A percentile compares a stretch with the other conserved stretches of the same genome.
phyloP scores from a whole-genome alignment of 768 basidiomycete species.

The Pisolithus sp. region DNA sequence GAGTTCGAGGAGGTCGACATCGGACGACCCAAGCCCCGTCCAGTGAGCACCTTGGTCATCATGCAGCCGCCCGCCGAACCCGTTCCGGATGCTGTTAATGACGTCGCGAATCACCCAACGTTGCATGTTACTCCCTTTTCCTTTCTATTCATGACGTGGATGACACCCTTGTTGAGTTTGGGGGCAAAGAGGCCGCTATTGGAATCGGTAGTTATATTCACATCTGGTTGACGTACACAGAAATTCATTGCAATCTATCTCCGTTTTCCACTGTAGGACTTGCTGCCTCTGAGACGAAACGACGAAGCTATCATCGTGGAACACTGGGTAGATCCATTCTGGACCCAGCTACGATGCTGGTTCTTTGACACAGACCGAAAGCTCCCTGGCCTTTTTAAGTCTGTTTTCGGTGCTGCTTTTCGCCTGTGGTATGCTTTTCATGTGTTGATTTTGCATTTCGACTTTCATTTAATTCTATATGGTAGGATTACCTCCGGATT shows the following conservation, averaged over 20 bases:
- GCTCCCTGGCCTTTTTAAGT: conserved; percentile 12
- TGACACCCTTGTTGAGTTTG: conserved; percentile 9
- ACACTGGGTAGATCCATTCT: conserved; percentile 19
- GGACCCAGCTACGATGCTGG: conserved; percentile 15
- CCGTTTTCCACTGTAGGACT: conserved; percentile 13
- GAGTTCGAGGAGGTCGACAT: background rate
- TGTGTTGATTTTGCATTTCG: background rate
- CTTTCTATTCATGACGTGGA: conserved; percentile 14
- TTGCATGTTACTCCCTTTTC: conserved; percentile 5
- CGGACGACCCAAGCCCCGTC: background rate
- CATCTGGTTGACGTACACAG: conserved; percentile 17
- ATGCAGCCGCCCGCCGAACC: conserved; percentile 19
- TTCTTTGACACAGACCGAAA: conserved; percentile 11
- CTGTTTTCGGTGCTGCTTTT: conserved; percentile 12
- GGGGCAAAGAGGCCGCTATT: conserved; percentile 20
- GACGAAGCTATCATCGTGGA: conserved; percentile 21
- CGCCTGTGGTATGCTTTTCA: conserved; percentile 10
- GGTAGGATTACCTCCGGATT: conserved; percentile 20
- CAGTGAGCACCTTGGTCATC: conserved; percentile 14
- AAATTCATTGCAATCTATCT: conserved; percentile 12
- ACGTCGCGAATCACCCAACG: conserved; percentile 14
- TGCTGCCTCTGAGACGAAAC: conserved; percentile 20
- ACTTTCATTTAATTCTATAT: background rate
- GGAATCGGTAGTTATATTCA: conserved; percentile 24
- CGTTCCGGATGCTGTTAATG: conserved; percentile 6